These are phyloP conservation scores for Pugionium dolabratum DNA, from an alignment of 345 rosid species.

Conservation along the genomic window DNA sequence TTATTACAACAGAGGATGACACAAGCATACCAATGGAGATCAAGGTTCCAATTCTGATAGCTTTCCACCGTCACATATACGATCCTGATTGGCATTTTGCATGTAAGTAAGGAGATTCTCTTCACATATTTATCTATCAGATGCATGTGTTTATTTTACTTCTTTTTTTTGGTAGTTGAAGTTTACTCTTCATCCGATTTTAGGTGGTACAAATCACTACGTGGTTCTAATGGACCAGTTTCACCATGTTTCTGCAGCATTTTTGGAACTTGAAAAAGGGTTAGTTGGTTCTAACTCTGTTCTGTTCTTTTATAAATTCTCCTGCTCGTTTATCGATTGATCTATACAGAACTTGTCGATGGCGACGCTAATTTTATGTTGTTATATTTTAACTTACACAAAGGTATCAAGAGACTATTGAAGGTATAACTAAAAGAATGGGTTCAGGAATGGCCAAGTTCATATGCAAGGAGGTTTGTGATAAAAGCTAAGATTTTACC, in stretches of 20 bases:
- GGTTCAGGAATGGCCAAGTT: constrained; percentile 94
- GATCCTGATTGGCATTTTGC: constrained; percentile 73
- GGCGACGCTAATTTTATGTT: too few relatives aligned
- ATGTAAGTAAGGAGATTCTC: constrained; percentile 49
- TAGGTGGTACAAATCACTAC: constrained; percentile 78
- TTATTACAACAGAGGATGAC: constrained; percentile 80
- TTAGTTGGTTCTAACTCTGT: constrained; percentile 22
- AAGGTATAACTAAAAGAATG: constrained; percentile 67
- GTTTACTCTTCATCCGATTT: constrained; percentile 1
- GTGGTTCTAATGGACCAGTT: constrained; percentile 86
- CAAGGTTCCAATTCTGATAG: constrained; percentile 79
- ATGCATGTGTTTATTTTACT: background rate
- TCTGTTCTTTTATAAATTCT: background rate
- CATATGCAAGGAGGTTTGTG: constrained; percentile 74
- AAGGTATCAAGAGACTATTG: constrained; percentile 76
- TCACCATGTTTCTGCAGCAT: constrained; percentile 76
- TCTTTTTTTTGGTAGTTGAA: background rate
- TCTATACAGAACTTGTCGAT: too few relatives aligned
- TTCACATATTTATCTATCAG: background rate
- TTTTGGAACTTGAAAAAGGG: constrained; percentile 71
- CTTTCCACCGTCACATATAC: constrained; percentile 72
- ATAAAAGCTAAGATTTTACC: constrained; percentile 2
- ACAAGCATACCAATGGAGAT: constrained; percentile 72
- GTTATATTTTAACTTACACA: background rate
- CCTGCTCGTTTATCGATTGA: background rate